Percentiles rank a stretch among this genome's conserved stretches.
These are phyloP conservation scores for Fusarium sp. DNA, from an alignment of 2,329 filamentous ascomycete genomes.

Conservation along the genomic window DNA sequence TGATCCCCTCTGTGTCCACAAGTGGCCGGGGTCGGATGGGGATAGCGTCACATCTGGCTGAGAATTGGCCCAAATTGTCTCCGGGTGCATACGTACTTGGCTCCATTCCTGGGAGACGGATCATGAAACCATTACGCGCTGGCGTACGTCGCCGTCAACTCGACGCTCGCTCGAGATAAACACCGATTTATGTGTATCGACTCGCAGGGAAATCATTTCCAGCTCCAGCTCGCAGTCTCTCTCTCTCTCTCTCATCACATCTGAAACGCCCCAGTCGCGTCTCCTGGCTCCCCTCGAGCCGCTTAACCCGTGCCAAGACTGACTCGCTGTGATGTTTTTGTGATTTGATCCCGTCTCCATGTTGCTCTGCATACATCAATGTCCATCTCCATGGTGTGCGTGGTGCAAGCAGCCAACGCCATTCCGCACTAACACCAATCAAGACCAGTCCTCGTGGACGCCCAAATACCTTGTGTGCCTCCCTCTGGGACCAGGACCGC, in stretches of 20 bases:
- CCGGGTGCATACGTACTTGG: constrained; percentile 11
- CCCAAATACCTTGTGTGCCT: not conserved
- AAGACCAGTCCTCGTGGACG: not conserved
- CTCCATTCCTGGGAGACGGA: constrained; percentile 1
- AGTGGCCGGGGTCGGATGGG: constrained; percentile 15
- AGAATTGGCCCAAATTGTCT: constrained; percentile 6
- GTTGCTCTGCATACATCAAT: not conserved
- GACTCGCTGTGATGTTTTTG: not conserved
- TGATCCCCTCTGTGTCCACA: constrained; percentile 7
- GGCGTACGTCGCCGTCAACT: constrained; percentile 2
- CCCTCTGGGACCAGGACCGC: too few species aligned
- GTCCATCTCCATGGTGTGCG: not conserved
- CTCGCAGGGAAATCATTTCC: not conserved
- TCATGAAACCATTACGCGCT: constrained; percentile 20
- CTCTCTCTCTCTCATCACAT: not conserved
- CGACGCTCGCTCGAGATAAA: too few species aligned
- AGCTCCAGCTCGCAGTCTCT: not conserved
- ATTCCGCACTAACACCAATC: constrained; percentile 2
- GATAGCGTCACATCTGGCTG: constrained; percentile 8
- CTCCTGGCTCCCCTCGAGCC: not conserved
- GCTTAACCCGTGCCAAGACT: constrained; percentile 5
- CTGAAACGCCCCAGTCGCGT: constrained; percentile 4
- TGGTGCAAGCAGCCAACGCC: not conserved
- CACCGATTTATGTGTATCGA: too few species aligned
- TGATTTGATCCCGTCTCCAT: not conserved